Percentiles rank a stretch among this genome's conserved stretches.
These are phyloP conservation scores for Otatea glauca DNA, from an alignment of 176 grass and related monocot genomes.

Conservation along the genomic window DNA sequence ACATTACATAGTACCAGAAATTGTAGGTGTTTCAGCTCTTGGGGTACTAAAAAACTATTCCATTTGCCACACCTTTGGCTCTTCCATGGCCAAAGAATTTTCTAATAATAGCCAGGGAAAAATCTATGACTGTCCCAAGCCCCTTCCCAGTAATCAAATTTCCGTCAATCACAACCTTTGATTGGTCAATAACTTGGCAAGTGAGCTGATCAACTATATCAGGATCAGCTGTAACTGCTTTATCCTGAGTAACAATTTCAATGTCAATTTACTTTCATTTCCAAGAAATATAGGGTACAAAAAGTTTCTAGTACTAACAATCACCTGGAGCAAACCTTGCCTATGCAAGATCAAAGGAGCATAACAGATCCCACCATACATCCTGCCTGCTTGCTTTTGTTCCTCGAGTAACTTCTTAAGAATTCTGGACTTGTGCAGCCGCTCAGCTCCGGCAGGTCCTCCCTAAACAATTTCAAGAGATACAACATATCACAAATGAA, in stretches of 20 bases:
- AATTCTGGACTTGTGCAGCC: constrained; percentile 65
- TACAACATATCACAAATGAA: not conserved
- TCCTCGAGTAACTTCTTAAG: constrained; percentile 76
- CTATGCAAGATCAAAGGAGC: constrained; percentile 70
- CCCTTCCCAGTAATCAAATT: constrained; percentile 86
- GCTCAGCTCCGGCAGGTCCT: constrained; percentile 64
- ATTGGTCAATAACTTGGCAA: constrained; percentile 52
- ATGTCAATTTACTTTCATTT: constrained; percentile 41
- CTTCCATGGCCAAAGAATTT: constrained; percentile 76
- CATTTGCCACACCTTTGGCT: constrained; percentile 82
- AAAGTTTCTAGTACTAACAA: constrained; percentile 27
- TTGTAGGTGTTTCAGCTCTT: constrained; percentile 46
- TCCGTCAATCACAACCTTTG: constrained; percentile 79
- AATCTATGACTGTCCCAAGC: constrained; percentile 66
- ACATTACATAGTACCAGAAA: not conserved
- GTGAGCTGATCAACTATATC: constrained; percentile 52
- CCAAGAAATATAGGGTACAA: constrained; percentile 22
- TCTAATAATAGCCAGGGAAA: constrained; percentile 68
- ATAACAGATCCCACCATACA: constrained; percentile 79
- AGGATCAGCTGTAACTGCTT: constrained; percentile 68
- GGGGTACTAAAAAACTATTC: constrained; percentile 88
- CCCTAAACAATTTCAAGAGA: constrained; percentile 55
- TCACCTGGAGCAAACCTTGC: constrained; percentile 87
- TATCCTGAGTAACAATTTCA: constrained; percentile 53
- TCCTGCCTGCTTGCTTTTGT: constrained; percentile 65